Conservation (phyloP, 2,329 filamentous ascomycete genomes). For the Xylariales sp. region DNA sequence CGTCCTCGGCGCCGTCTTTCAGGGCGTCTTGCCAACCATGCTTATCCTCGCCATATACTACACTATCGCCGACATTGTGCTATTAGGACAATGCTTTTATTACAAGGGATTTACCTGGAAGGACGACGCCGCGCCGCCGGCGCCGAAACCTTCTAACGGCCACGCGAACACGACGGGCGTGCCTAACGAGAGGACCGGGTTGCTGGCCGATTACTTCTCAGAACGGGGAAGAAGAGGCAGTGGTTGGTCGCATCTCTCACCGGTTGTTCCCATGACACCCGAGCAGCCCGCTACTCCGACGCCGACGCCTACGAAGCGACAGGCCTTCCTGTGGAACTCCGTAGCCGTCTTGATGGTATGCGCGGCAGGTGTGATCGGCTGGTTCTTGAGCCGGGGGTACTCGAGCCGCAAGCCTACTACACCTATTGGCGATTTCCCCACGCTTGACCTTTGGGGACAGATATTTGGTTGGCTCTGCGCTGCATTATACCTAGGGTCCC, state of each 20-base stretch:
- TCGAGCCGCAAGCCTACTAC: slow-evolving; percentile 51
- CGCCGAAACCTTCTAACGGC: slow-evolving; percentile 55
- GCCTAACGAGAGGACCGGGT: slow-evolving; percentile 64
- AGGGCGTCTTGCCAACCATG: slow-evolving; percentile 94
- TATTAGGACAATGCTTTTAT: slow-evolving; percentile 92
- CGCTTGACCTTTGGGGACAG: slow-evolving; percentile 83
- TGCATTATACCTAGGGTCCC: slow-evolving; percentile 85
- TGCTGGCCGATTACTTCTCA: slow-evolving; percentile 60
- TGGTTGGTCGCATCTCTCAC: slow-evolving; percentile 76
- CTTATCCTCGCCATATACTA: slow-evolving; percentile 95
- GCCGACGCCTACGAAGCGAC: slow-evolving; percentile 62
- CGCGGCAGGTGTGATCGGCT: slow-evolving; percentile 83
- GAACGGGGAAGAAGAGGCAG: slow-evolving; percentile 62
- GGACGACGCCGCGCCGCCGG: slow-evolving; percentile 61
- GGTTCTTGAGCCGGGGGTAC: slow-evolving; percentile 76
- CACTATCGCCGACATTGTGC: slow-evolving; percentile 88
- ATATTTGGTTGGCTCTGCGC: slow-evolving; percentile 95
- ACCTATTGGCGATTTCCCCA: slow-evolving; percentile 61
- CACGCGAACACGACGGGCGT: slow-evolving; percentile 51
- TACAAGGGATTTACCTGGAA: slow-evolving; percentile 84
- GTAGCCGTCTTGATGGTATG: slow-evolving; percentile 84
- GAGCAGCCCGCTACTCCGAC: slow-evolving; percentile 57
- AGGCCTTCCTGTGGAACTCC: slow-evolving; percentile 77
- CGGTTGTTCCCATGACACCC: slow-evolving; percentile 80
- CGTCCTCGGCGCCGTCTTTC: slow-evolving; percentile 89